These are phyloP conservation scores for Penicillium vulpinum DNA, from an alignment of 2,329 filamentous ascomycete species.

Conservation along the genomic window DNA sequence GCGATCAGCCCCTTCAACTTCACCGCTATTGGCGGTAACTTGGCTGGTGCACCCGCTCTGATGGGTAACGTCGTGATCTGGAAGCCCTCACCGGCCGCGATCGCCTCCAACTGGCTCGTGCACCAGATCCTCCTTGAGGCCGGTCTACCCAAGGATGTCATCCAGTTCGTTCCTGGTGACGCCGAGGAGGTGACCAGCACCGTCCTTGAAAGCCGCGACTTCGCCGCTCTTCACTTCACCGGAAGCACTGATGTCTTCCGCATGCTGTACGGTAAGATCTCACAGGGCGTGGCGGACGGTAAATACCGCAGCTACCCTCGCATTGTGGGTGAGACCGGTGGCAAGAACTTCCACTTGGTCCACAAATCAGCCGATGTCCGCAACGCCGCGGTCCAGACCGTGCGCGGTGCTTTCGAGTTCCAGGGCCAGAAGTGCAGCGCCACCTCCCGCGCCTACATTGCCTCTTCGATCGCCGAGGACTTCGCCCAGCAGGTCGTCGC, in stretches of 20 bases:
- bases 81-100: constrained; percentile 90
- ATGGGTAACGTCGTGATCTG: constrained; percentile 94
- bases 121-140: constrained; percentile 91
- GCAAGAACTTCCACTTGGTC: constrained; percentile 90
- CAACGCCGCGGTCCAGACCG: constrained; percentile 77
- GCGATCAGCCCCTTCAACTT: constrained; percentile 96
- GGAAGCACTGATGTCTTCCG: constrained; percentile 91
- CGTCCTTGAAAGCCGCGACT: constrained; percentile 73
- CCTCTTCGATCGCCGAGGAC: constrained; percentile 70
- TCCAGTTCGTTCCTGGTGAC: constrained; percentile 90
- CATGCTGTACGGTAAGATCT: constrained; percentile 82
- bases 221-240: constrained; percentile 92
- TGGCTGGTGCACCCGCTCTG: constrained; percentile 77
- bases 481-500: constrained; percentile 67
- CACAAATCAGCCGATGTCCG: constrained; percentile 74
- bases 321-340: constrained; percentile 86
- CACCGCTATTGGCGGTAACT: constrained; percentile 87
- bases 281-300: constrained; percentile 74
- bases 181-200: constrained; percentile 78
- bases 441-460: constrained; percentile 76
- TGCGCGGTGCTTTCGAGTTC: constrained; percentile 86
- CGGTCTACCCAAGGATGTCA: constrained; percentile 82
- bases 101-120: constrained; percentile 87
- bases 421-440: constrained; percentile 91
- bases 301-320: constrained; percentile 83